Evolutionary conservation across 208 protist genomes (phyloP).

Genomic region (Angomonas ambiguus): DNA sequence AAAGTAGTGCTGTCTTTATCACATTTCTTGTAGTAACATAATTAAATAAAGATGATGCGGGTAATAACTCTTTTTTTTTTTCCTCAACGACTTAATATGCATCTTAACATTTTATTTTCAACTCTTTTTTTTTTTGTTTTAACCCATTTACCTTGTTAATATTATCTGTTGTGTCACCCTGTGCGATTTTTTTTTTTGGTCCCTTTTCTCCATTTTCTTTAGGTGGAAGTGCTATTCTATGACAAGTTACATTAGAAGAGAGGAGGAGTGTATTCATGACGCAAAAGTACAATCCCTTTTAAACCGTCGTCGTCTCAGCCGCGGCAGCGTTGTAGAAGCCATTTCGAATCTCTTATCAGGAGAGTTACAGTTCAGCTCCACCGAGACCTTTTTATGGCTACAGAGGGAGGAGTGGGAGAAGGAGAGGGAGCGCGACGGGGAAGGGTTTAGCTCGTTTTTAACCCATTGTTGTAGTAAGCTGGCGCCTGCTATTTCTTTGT

Average conservation of each 20-base stretch:
- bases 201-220: background rate
- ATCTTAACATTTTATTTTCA: conserved; percentile 10
- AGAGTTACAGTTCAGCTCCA: background rate
- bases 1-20: background rate
- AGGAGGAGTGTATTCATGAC: background rate
- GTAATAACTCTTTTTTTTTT: background rate
- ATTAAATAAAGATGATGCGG: background rate
- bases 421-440: background rate
- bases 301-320: background rate
- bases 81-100: background rate
- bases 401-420: background rate
- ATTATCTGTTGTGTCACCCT: background rate
- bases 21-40: background rate
- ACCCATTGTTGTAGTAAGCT: background rate
- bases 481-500: background rate
- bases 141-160: too few relatives aligned
- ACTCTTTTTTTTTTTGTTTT: background rate
- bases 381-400: background rate
- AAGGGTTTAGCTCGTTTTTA: background rate
- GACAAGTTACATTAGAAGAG: background rate
- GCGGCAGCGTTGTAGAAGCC: background rate
- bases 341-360: background rate
- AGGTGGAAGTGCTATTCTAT: background rate
- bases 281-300: background rate
- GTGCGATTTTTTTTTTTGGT: background rate